Evolutionary conservation across 1,284 basidiomycete genomes (phyloP), one percentile per base, ranked within the genome.

Genomic region (Lentinus polychrous): DNA sequence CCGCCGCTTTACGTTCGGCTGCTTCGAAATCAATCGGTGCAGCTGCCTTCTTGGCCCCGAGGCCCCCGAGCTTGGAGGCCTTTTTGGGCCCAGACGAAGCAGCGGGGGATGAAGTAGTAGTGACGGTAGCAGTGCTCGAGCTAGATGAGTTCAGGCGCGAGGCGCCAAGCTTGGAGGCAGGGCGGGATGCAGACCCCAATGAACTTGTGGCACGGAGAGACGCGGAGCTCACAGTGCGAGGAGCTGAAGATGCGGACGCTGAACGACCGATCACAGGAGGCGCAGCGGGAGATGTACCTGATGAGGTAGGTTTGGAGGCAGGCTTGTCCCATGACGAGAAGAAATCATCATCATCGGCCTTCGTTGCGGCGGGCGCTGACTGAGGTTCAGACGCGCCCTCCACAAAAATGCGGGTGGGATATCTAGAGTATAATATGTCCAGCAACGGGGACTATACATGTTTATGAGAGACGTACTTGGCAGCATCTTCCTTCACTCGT

Each of bases 261-360:
- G 75, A 56, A 12, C 76, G 72, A 10, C 81, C 81, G 42, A 85
- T 66, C 15, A 78, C 69, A 3, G 83, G 78, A 7, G 81, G 83
- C 8, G 78, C 74, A 8, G 72, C 60, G 15, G 78, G 71, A 8
- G 78, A 67, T 1, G 75, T 60, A 8, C 78, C 68, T 2, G 40
- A 10, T 47, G 49, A 22, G 77, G 55, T 54, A 63, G 54, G 43
- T 79, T 83, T 5, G 78, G 76, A 1, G 76, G 76, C 67, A 1
- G 90, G 85, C 63, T 94, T 94, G 56, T 95, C 93, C 93, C 94
- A 98, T 31, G 90, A 87, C 47, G 91, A 85, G 70, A 98, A 98
- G 67, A 98, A 99, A 66, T 98, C 94, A 27, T 27, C 27, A 45
- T 92, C 91, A 12, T 89, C 88, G 2, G 76, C 81, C 8, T 70